phyloP scores from a whole-genome alignment of 176 grass and related monocot species.

The Cymbopogon citratus region DNA sequence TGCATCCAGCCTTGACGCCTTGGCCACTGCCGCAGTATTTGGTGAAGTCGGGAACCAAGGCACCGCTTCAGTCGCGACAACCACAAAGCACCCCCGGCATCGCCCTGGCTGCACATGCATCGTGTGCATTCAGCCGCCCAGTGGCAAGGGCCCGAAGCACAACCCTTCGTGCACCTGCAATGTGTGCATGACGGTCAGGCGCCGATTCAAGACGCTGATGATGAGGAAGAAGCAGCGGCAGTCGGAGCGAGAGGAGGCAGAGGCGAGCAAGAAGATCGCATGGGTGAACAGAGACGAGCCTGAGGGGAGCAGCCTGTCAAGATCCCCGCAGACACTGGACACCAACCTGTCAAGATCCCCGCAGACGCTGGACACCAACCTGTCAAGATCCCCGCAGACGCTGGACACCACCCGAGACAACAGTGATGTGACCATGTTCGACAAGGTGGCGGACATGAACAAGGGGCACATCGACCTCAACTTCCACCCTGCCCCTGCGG shows the following conservation, averaged over 20 bases:
- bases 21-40: slow-evolving; percentile 40
- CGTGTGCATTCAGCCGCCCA: slow-evolving; percentile 97
- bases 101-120: slow-evolving; percentile 96
- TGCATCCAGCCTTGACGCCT: slow-evolving; percentile 57
- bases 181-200: slow-evolving; percentile 86
- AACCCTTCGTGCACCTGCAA: slow-evolving; percentile 89
- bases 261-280: slow-evolving; percentile 67
- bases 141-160: slow-evolving; percentile 95
- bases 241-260: slow-evolving; percentile 77
- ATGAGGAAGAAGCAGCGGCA: slow-evolving; percentile 97
- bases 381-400: no score
- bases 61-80: slow-evolving; percentile 51
- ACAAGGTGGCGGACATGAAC: slow-evolving; percentile 44
- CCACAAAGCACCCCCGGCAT: slow-evolving; percentile 89
- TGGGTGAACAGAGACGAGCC: slow-evolving; percentile 74
- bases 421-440: slow-evolving; percentile 35
- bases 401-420: slow-evolving; percentile 39
- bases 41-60: slow-evolving; percentile 64
- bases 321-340: slow-evolving; percentile 41
- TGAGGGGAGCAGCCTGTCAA: slow-evolving; percentile 60
- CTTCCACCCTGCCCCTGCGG: slow-evolving; percentile 47
- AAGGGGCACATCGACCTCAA: slow-evolving; percentile 89
- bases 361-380: no score
- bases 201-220: slow-evolving; percentile 96
- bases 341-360: no score